phyloP scores from a whole-genome alignment of 352 stramenopile genomes.

The Globisporangium viniferum region DNA sequence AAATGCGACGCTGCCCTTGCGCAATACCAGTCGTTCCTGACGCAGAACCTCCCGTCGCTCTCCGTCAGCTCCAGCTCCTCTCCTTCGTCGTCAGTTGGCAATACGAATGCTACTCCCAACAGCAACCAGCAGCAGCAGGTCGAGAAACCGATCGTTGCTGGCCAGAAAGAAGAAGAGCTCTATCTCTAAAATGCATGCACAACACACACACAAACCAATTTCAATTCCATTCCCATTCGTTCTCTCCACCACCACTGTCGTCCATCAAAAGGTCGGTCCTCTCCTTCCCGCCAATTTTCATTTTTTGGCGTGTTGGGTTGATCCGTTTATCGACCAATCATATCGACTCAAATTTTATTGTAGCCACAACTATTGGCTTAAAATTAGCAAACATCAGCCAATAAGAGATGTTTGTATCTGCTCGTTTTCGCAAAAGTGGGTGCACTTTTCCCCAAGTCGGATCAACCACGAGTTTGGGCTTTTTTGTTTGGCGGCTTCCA shows the following conservation, averaged over 20 bases:
- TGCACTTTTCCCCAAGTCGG: neutral
- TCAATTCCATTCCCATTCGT: neutral
- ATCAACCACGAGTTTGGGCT: conserved; percentile 10
- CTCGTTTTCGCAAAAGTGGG: conserved; percentile 15
- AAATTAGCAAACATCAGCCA: neutral
- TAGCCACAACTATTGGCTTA: conserved; percentile 7
- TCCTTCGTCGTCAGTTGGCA: conserved; percentile 6
- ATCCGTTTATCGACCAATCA: conserved; percentile 20
- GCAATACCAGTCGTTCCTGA: conserved; percentile 54
- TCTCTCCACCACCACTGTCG: neutral
- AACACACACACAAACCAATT: too few relatives aligned
- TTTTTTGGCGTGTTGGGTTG: conserved; percentile 1
- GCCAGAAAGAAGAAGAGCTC: conserved; percentile 10
- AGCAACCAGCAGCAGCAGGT: neutral
- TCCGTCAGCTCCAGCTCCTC: conserved; percentile 10
- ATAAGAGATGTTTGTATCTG: neutral
- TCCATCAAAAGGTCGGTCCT: neutral
- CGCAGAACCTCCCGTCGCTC: conserved; percentile 20
- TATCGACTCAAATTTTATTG: neutral
- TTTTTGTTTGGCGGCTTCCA: neutral
- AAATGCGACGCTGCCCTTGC: conserved; percentile 59
- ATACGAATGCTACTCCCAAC: conserved; percentile 9
- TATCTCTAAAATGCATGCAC: conserved; percentile 9
- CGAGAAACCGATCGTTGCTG: conserved; percentile 6
- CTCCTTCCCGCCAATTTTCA: neutral